Evolutionary conservation across 768 basidiomycete species (phyloP), one percentile per base, ranked within the genome.

Genomic region (Trametes coccinea): DNA sequence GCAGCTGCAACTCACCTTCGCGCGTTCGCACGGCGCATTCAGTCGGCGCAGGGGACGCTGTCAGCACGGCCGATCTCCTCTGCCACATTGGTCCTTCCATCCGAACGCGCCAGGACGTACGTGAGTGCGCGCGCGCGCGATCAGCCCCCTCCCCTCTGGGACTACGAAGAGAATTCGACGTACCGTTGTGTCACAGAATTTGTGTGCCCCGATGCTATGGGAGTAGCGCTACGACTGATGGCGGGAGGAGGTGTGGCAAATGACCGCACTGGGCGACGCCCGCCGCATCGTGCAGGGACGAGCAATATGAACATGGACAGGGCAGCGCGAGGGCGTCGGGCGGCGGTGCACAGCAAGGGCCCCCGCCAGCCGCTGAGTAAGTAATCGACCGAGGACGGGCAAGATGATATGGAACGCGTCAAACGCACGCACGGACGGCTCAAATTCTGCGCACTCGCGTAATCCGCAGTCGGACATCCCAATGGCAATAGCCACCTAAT

Each of bases 21-120:
- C 39, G 37, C 51, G 52, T 37, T 41, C 53, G 29, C 53, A 53
- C 53, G 51, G 51, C 37, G 31, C 53, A 53, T 53, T 53, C 53
- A 53, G 40, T 53, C 22, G 27, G 5, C 53, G 22, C 29, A 31
- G 34, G 11, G 44, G 43, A 5, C 30, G 53, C 45, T 14, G 48
- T 13, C 22, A 22, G 22, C 29, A 49, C 30, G 34, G n/a, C n/a
- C n/a, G 48, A 56, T 47, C 34, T 34, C 30, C 37, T n/a, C 33
- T 6, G 54, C 54, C 34, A 22, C 16, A 30, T 30, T 34, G 30
- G n/a, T n/a, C 33, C 33, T 55, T 46, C 54, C 54, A 46, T 45
- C 54, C 22, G 54, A 37, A 43, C 31, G 17, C 54, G 54, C 33
- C 54, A 46, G 41, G 41, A 43, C 41, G 41, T 37, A 37, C 11